These are phyloP conservation scores for Fusarium brevicatenulatum DNA, from an alignment of 2,329 filamentous ascomycete genomes.

Conservation along the genomic window DNA sequence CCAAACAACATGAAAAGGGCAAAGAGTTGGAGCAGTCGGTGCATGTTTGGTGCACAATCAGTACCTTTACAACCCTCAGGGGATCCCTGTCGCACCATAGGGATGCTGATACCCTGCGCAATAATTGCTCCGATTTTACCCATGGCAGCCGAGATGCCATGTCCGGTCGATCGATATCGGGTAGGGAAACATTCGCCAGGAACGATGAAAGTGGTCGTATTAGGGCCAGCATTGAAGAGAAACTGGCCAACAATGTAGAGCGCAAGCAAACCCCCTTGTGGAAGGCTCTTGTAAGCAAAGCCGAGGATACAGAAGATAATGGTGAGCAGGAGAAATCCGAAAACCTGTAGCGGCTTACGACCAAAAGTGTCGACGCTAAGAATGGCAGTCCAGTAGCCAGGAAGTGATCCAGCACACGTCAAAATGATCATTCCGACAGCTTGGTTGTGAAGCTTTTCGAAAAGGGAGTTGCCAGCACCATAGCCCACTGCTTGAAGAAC, in stretches of 20 bases:
- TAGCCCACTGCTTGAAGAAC: constrained; percentile 80
- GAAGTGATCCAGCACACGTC: constrained; percentile 79
- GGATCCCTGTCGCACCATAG: constrained; percentile 67
- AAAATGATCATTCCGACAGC: constrained; percentile 82
- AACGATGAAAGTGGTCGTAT: constrained; percentile 73
- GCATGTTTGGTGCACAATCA: constrained; percentile 68
- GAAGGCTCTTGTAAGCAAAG: constrained; percentile 64
- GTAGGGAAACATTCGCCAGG: constrained; percentile 74
- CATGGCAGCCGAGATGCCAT: constrained; percentile 72
- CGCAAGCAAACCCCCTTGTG: constrained; percentile 61
- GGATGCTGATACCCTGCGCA: constrained; percentile 72
- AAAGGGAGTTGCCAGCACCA: constrained; percentile 69
- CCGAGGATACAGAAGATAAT: constrained; percentile 71
- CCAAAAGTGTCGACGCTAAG: constrained; percentile 79
- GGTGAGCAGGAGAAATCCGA: constrained; percentile 70
- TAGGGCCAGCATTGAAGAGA: constrained; percentile 74
- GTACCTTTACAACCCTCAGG: constrained; percentile 59
- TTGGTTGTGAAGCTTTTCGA: constrained; percentile 75
- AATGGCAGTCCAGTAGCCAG: constrained; percentile 83
- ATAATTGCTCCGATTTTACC: constrained; percentile 76
- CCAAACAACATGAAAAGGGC: constrained; percentile 83
- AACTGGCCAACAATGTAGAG: constrained; percentile 74
- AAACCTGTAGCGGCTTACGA: constrained; percentile 78
- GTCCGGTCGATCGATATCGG: constrained; percentile 69
- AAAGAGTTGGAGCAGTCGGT: constrained; percentile 81